Evolutionary conservation across 768 basidiomycete species (phyloP), one percentile per base, ranked within the genome.

Genomic region (Suillus tomentosus): DNA sequence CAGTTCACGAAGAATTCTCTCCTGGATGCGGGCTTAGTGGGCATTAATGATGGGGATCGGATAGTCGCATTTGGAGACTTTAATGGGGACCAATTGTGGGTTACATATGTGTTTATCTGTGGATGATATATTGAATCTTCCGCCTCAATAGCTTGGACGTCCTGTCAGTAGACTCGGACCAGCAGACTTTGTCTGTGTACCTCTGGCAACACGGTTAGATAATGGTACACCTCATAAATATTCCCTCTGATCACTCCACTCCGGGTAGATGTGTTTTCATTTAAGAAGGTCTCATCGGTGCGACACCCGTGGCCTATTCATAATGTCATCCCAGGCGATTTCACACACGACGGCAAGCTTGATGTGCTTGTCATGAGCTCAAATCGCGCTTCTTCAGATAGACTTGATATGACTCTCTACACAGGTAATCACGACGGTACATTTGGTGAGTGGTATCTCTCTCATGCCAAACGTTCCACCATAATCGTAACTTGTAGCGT

Each of bases 31-130:
- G 96, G 95, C 9, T 78, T 87, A 1, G 80, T 96, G 74, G 96
- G 95, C 2, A 77, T 98, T 39, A 83, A 83, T 55, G 82, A 81
- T n/a, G 84, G 86, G 61, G 88, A 86, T 34, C 83, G 91, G 60
- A 84, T 97, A 22, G 82, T 94, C 65, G 96, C 95, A 9, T 92
- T 94, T 70, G 97, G 95, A 39, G 96, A 99, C 79, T 96, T 96
- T 76, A 88, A 98, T 74, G 95, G 93, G 5, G 95, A 99, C 76
- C 95, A 98, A 74, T 91, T 92, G 95, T 97, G 74, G 73, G 92
- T 79, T 22, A 64, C 5, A 11, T 24, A 13, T 36, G 42, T 54
- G 47, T 37, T 11, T 8, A 14, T 39, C 56, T 47, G 34, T 39
- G 17, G 36, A 53, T 62, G 31, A 48, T 47, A 27, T 48, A 22